phyloP scores from a whole-genome alignment of 371 early-diverging fungal genomes.

The Mucor sp. region DNA sequence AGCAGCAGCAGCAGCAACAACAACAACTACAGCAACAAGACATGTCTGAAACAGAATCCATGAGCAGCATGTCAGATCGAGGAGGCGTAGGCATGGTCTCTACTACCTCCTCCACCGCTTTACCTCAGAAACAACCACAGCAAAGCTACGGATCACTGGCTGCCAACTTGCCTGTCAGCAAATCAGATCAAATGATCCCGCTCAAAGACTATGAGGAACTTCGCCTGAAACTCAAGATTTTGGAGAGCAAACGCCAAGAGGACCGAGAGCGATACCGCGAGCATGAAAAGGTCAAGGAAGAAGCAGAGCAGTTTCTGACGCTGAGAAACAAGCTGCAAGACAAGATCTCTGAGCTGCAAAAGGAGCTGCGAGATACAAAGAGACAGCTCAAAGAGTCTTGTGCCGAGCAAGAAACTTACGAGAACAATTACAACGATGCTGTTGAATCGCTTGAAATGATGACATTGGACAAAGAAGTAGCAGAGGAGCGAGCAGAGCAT shows the following conservation, averaged over 20 bases:
- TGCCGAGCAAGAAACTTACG: constrained; percentile 64
- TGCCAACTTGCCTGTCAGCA: constrained; percentile 32
- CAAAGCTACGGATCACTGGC: constrained; percentile 41
- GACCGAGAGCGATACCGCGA: constrained; percentile 77
- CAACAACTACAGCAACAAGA: constrained; percentile 5
- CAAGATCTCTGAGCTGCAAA: constrained; percentile 72
- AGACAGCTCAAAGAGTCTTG: constrained; percentile 57
- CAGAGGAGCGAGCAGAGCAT: constrained; percentile 84
- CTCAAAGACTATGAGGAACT: constrained; percentile 82
- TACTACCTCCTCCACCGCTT: constrained; percentile 12
- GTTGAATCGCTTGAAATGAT: constrained; percentile 82
- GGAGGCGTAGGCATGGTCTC: constrained; percentile 2
- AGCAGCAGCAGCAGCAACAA: constrained; percentile 9
- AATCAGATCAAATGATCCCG: constrained; percentile 53
- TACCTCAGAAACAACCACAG: constrained; percentile 7
- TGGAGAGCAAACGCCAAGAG: constrained; percentile 83
- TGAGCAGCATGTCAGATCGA: background rate
- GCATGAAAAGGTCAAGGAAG: constrained; percentile 72
- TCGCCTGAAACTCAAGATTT: constrained; percentile 73
- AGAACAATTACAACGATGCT: constrained; percentile 72
- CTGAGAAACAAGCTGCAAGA: constrained; percentile 72
- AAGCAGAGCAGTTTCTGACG: constrained; percentile 73
- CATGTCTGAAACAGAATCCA: constrained; percentile 2
- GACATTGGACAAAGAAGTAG: constrained; percentile 90
- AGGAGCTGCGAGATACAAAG: constrained; percentile 68